A percentile compares a stretch with the other conserved stretches of the same genome.
Evolutionary conservation across 768 basidiomycete species (phyloP).

Genomic region (Hypholoma fasciculare): DNA sequence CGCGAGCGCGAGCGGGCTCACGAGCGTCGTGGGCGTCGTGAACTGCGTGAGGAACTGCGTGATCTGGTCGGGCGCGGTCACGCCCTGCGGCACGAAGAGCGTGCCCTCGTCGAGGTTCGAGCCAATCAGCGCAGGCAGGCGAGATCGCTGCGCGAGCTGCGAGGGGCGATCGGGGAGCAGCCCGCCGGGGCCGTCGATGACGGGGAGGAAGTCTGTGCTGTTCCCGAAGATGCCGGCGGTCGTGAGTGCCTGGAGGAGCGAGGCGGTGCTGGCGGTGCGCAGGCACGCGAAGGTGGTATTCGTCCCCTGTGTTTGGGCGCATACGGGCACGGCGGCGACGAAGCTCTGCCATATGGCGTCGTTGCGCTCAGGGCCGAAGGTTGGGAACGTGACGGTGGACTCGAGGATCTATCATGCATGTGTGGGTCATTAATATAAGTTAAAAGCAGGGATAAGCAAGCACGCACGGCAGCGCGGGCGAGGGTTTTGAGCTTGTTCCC

Average conservation of each 20-base stretch:
- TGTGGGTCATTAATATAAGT: neutral
- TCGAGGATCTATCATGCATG: conserved; percentile 42
- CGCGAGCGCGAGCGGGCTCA: conserved; percentile 11
- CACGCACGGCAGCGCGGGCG: conserved; percentile 29
- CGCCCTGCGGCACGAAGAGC: conserved; percentile 23
- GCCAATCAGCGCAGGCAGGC: conserved; percentile 40
- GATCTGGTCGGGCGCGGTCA: conserved; percentile 22
- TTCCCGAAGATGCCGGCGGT: conserved; percentile 5
- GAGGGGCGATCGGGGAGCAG: conserved; percentile 37
- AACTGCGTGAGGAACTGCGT: conserved; percentile 19
- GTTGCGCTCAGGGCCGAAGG: conserved; percentile 26
- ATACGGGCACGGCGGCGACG: conserved; percentile 29
- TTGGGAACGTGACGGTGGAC: conserved; percentile 29
- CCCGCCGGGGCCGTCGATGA: conserved; percentile 38
- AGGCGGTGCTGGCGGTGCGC: conserved; percentile 7
- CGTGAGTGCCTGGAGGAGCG: conserved; percentile 6
- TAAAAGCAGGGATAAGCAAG: neutral
- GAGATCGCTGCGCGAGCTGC: conserved; percentile 19
- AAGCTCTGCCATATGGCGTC: conserved; percentile 33
- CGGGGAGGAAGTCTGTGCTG: conserved; percentile 20
- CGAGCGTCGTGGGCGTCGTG: conserved; percentile 22
- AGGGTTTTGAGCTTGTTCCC: conserved; percentile 25
- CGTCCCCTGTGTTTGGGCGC: conserved; percentile 16
- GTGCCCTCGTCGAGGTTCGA: conserved; percentile 36
- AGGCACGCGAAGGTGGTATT: conserved; percentile 32